A percentile compares a stretch with the other conserved stretches of the same genome.
Conservation (phyloP, 2,329 filamentous ascomycete species). For the Periconia macrospinosa region DNA sequence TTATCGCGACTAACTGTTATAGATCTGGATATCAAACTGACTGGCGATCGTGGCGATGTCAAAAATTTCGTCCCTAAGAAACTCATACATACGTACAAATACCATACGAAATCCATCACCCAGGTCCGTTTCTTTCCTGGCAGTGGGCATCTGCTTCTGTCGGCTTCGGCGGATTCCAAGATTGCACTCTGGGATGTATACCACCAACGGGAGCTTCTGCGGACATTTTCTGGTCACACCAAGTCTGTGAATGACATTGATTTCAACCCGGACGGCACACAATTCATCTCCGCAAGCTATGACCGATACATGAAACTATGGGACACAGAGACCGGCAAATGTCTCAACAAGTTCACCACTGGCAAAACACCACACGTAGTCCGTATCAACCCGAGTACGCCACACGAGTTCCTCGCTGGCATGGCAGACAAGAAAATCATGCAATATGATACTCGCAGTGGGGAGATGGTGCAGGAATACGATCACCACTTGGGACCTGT, state of each 20-base stretch:
- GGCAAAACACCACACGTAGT: constrained; percentile 95
- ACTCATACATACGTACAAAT: constrained; percentile 86
- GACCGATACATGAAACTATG: constrained; percentile 97
- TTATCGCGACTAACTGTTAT: neutral
- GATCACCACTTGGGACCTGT: constrained; percentile 97
- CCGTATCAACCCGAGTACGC: constrained; percentile 84
- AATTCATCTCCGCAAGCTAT: constrained; percentile 89
- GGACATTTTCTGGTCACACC: constrained; percentile 87
- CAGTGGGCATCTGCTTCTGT: constrained; percentile 86
- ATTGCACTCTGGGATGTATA: constrained; percentile 96
- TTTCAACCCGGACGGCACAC: constrained; percentile 79
- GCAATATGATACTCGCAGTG: constrained; percentile 86
- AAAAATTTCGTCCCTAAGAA: constrained; percentile 97
- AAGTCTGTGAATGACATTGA: constrained; percentile 89
- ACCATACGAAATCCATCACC: constrained; percentile 80
- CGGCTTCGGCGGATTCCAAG: constrained; percentile 85
- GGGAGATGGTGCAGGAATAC: constrained; percentile 91
- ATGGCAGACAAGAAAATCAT: constrained; percentile 99
- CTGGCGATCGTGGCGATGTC: constrained; percentile 74
- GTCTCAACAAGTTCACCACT: constrained; percentile 84
- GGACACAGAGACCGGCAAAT: constrained; percentile 94
- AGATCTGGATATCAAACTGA: constrained; percentile 54
- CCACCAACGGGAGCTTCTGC: constrained; percentile 82
- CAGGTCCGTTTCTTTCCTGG: constrained; percentile 86
- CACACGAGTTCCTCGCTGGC: constrained; percentile 90